Conservation (phyloP, 192 early-diverging fungal species). For the Coemansia sp. region DNA sequence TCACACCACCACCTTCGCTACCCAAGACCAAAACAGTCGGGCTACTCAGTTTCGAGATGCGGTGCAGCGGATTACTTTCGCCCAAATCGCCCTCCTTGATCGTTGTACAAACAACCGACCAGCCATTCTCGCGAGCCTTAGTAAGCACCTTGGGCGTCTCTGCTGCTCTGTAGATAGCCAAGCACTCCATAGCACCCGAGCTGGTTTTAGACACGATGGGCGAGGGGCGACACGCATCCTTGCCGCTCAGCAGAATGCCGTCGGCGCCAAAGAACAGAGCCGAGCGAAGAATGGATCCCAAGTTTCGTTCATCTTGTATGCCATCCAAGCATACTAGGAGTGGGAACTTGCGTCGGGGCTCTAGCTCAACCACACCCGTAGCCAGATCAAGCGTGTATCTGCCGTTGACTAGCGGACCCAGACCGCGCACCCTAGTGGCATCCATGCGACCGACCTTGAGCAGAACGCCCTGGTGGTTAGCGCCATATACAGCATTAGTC, state of each 20-base stretch:
- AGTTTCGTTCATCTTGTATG: conserved; percentile 43
- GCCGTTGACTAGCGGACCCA: conserved; percentile 17
- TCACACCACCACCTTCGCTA: conserved; percentile 35
- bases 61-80: background rate
- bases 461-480: conserved; percentile 35
- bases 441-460: conserved; percentile 14
- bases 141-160: conserved; percentile 8
- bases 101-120: conserved; percentile 35
- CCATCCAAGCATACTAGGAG: conserved; percentile 34
- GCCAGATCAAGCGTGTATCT: conserved; percentile 16
- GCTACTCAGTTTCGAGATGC: conserved; percentile 10
- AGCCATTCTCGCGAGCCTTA: conserved; percentile 19
- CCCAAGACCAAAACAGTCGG: conserved; percentile 50
- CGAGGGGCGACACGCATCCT: conserved; percentile 14
- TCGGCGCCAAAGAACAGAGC: conserved; percentile 55
- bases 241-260: conserved; percentile 21
- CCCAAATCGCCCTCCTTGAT: background rate
- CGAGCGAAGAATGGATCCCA: conserved; percentile 50
- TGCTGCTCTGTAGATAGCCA: conserved; percentile 14
- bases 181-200: conserved; percentile 41
- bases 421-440: background rate
- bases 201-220: conserved; percentile 46
- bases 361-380: background rate
- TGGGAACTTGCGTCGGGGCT: conserved; percentile 35
- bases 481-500: background rate